Base-by-base conservation (phyloP, 805 yeast genomes). In the Metschnikowia koreensis region DNA sequence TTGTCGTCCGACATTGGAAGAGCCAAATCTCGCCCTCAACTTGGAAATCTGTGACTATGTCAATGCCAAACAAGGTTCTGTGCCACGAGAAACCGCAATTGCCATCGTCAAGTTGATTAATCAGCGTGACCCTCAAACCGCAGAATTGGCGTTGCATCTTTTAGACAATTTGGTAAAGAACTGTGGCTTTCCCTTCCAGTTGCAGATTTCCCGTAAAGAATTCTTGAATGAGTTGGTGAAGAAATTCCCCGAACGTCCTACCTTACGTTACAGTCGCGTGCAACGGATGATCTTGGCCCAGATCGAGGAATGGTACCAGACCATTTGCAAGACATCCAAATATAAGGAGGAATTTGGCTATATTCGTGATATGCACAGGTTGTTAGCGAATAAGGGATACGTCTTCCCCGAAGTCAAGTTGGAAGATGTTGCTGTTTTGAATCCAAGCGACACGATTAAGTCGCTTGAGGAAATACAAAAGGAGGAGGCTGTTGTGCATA, bases 291-390 rank as follows among this genome's bases (percentile, higher is more conserved):
- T 93, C 56, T 77, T 94, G 63, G 92, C 94, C 53, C 89, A 92
- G 51, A 87, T 94, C 63, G 97, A 93, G 69, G 98, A 94, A 69
- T 94, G 99, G 99, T 84, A 89, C 66, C 96, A 89, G 67, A 93
- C 98, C 1, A 83, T 94, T 50, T 93, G 97, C 70, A 84, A 85
- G 62, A 90, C 94, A 48, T 84, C 96, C 28, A 80, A 89, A 64
- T 89, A 94, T 69, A 89, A 89, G 66, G 96, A 91, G 41, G 99
- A 94, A 67, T 76, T 94, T 61, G 94, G 92, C 2, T 89, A 87
- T 67, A 88, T 94, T 59, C 82, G 94, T 59, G 99, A 94, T 66
- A 94, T 94, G 99, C 97, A 92, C 74, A 80, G 97, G 50, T 76
- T 94, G 49, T 79, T 94, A 61, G 77, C 87, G 56, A 87, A 87